These are phyloP conservation scores for Aspergillus pseudonomiae DNA, from an alignment of 2,329 filamentous ascomycete species.

Conservation along the genomic window DNA sequence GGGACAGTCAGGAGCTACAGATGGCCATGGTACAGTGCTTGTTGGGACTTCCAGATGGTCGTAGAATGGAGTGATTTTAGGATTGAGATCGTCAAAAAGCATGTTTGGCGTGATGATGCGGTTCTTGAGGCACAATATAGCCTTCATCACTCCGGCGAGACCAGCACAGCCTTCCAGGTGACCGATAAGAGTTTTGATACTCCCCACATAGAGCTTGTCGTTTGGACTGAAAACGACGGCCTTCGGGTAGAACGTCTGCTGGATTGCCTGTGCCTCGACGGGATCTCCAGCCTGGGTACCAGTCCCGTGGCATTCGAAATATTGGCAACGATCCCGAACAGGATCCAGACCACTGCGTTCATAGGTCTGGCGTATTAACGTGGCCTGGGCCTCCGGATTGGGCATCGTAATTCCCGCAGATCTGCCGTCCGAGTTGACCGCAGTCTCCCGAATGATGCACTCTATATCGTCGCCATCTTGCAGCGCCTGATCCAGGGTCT, in stretches of 20 bases:
- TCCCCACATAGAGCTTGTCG: slow-evolving; percentile 26
- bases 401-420: slow-evolving; percentile 42
- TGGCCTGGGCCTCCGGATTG: slow-evolving; percentile 39
- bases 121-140: slow-evolving; percentile 44
- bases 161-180: slow-evolving; percentile 40
- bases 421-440: slow-evolving; percentile 41
- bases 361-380: slow-evolving; percentile 46
- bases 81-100: slow-evolving; percentile 31
- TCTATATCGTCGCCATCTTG: slow-evolving; percentile 50
- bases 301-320: slow-evolving; percentile 53
- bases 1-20: slow-evolving; percentile 19
- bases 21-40: slow-evolving; percentile 26
- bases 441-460: slow-evolving; percentile 39
- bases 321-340: slow-evolving; percentile 38
- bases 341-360: slow-evolving; percentile 41
- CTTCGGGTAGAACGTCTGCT: slow-evolving; percentile 22
- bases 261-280: slow-evolving; percentile 31
- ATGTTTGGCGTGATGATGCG: slow-evolving; percentile 35
- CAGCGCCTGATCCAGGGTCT: slow-evolving; percentile 53
- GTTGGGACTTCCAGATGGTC: slow-evolving; percentile 27
- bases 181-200: slow-evolving; percentile 37
- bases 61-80: slow-evolving; percentile 26
- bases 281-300: slow-evolving; percentile 41
- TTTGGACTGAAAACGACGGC: slow-evolving; percentile 9
- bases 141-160: slow-evolving; percentile 38